Conservation (phyloP, 495 filamentous ascomycete genomes). For the Lasiosphaeriaceae sp. region DNA sequence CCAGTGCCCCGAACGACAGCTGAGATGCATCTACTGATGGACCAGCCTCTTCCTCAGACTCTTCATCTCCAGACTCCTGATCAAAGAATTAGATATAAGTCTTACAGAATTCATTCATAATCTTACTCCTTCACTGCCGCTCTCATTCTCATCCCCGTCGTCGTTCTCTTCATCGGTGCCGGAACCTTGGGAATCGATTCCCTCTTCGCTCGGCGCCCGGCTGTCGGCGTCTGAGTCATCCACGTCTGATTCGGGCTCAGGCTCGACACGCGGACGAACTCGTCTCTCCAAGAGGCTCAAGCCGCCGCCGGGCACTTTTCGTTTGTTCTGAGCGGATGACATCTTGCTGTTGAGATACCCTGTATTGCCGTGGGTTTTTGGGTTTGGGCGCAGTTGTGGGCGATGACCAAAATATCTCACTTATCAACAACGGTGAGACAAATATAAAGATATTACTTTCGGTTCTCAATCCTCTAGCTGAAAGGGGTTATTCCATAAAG, state of each 20-base stretch:
- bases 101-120: too few species aligned
- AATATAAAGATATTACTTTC: too few species aligned
- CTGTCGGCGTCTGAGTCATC: conserved; percentile 20
- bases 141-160: conserved; percentile 27
- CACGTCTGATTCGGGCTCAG: conserved; percentile 50
- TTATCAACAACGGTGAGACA: too few species aligned
- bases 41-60: conserved; percentile 29
- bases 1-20: conserved; percentile 83
- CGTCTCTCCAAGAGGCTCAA: conserved; percentile 49
- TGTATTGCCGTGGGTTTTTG: too few species aligned
- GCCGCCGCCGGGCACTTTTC: conserved; percentile 22
- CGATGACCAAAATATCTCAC: too few species aligned
- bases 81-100: too few species aligned
- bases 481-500: too few species aligned
- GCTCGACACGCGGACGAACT: conserved; percentile 53
- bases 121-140: conserved; percentile 24
- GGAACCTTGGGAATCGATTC: conserved; percentile 23
- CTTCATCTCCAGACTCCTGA: conserved; percentile 9
- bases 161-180: conserved; percentile 33
- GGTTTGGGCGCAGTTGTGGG: too few species aligned
- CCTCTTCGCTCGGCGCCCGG: conserved; percentile 34
- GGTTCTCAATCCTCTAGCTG: too few species aligned
- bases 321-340: conserved; percentile 23
- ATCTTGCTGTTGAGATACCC: conserved; percentile 13
- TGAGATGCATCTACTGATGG: conserved; percentile 37